phyloP scores from a whole-genome alignment of 257 asterid species.

The Solanum pennellii region DNA sequence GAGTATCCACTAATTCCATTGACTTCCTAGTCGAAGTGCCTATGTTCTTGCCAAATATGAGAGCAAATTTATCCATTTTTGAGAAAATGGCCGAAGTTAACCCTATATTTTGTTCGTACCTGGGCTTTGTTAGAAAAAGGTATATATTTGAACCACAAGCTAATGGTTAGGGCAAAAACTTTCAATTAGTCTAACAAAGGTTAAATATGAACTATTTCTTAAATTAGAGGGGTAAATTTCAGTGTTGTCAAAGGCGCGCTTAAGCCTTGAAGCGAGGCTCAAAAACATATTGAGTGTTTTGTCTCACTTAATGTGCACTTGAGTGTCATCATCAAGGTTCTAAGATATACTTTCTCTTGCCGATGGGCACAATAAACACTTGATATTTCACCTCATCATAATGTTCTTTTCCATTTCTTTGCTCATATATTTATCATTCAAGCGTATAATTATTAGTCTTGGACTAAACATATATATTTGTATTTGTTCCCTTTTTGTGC shows the following conservation, averaged over 20 bases:
- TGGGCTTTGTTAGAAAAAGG: background rate
- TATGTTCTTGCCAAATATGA: background rate
- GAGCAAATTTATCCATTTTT: background rate
- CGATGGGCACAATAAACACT: background rate
- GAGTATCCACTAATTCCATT: background rate
- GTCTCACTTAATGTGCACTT: background rate
- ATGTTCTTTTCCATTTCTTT: background rate
- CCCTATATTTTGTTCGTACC: background rate
- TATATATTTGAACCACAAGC: background rate
- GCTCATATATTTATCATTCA: background rate
- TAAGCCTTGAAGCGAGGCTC: background rate
- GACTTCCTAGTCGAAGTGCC: background rate
- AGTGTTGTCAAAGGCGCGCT: background rate
- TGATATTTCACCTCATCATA: background rate
- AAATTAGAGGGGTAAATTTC: background rate
- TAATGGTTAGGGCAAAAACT: background rate
- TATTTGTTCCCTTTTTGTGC: background rate
- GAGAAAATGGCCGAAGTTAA: background rate
- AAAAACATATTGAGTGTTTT: background rate
- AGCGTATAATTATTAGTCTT: background rate
- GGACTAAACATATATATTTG: background rate
- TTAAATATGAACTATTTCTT: background rate
- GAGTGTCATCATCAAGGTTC: background rate
- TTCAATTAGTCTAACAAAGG: background rate
- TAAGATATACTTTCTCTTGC: background rate